These are phyloP conservation scores for Colletotrichum sp. DNA, from an alignment of 2,329 filamentous ascomycete genomes.

Conservation along the genomic window DNA sequence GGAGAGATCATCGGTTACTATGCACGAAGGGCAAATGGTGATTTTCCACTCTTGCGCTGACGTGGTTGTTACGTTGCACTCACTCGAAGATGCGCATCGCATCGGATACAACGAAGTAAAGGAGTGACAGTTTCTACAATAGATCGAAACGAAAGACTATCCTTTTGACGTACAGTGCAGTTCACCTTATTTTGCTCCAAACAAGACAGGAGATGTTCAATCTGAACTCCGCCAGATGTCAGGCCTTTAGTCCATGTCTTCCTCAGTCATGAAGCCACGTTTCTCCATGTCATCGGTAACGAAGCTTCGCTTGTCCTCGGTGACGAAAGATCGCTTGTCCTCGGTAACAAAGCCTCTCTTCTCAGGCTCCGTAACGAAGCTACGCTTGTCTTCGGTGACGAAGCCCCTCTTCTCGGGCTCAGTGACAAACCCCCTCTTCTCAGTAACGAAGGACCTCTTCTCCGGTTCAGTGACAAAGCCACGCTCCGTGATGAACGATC, in stretches of 20 bases:
- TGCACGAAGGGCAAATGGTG: neutral
- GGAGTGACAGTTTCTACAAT: neutral
- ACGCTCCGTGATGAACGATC: neutral
- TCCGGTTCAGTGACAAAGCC: neutral
- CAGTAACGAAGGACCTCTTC: neutral
- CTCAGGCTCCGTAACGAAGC: neutral
- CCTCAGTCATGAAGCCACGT: neutral
- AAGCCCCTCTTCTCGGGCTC: neutral
- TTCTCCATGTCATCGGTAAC: neutral
- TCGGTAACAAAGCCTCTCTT: neutral
- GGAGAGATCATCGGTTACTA: accelerated
- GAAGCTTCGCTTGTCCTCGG: neutral
- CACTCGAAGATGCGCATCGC: neutral
- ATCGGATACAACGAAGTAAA: neutral
- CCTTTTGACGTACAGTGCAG: neutral
- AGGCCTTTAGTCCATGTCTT: neutral
- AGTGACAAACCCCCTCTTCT: neutral
- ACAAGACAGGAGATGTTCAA: neutral
- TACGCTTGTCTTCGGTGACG: neutral
- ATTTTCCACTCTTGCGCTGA: neutral
- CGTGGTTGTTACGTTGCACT: accelerated
- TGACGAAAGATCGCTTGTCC: neutral
- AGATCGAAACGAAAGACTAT: neutral
- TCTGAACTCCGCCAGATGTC: neutral
- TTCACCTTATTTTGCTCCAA: neutral